Percentiles rank a stretch among this genome's conserved stretches.
These are phyloP conservation scores for Neurospora crassa DNA, from an alignment of 2,329 filamentous ascomycete species.

Conservation along the genomic window DNA sequence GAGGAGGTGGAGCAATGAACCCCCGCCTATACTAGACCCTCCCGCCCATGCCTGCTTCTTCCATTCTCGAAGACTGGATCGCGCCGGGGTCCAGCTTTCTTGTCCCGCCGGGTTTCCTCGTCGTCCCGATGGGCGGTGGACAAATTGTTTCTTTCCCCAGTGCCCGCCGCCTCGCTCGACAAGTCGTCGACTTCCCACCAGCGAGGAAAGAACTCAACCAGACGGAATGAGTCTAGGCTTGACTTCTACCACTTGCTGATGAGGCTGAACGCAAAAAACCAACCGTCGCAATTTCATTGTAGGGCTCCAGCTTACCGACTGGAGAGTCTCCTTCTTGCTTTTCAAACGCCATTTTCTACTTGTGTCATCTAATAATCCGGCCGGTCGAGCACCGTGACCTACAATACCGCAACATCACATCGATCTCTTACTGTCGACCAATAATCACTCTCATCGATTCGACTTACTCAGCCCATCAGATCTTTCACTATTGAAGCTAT, in stretches of 20 bases:
- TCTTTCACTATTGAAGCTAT: neutral
- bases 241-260: neutral
- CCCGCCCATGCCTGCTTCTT: neutral
- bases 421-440: neutral
- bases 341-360: neutral
- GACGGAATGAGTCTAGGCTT: neutral
- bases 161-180: neutral
- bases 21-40: neutral
- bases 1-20: neutral
- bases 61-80: neutral
- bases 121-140: neutral
- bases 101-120: neutral
- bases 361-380: neutral
- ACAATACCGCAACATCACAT: neutral
- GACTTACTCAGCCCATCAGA: neutral
- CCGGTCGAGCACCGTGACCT: neutral
- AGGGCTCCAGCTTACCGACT: neutral
- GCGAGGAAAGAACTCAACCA: neutral
- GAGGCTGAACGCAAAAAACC: neutral
- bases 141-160: neutral
- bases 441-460: neutral
- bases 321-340: neutral
- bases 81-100: neutral
- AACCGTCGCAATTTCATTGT: neutral
- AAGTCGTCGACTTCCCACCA: neutral